Percentiles rank a stretch among this genome's conserved stretches.
Evolutionary conservation across 768 basidiomycete species (phyloP).

Genomic region (Pholiota conissans): DNA sequence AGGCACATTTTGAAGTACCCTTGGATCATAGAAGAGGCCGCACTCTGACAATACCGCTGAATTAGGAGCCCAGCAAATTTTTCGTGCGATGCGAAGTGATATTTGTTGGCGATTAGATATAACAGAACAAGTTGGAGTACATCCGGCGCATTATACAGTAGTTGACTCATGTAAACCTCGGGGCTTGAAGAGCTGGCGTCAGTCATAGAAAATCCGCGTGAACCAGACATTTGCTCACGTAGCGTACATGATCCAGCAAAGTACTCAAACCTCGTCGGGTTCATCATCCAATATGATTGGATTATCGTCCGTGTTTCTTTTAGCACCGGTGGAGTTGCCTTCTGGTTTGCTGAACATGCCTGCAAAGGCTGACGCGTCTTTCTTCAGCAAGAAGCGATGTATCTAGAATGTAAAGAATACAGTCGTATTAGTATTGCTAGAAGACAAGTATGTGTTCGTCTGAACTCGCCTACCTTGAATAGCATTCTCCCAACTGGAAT

Average conservation of each 20-base stretch:
- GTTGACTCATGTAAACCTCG: background rate
- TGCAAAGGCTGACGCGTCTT: constrained; percentile 13
- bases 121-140: background rate
- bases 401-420: background rate
- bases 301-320: constrained; percentile 7
- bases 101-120: background rate
- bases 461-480: constrained; percentile 16
- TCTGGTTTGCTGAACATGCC: constrained; percentile 11
- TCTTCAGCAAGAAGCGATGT: constrained; percentile 10
- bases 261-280: constrained; percentile 14
- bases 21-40: background rate
- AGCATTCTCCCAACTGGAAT: constrained; percentile 9
- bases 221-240: constrained; percentile 8
- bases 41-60: background rate
- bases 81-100: background rate
- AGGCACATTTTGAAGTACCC: background rate
- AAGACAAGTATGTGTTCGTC: too few species aligned
- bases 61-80: background rate
- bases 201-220: background rate
- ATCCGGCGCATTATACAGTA: background rate
- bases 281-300: constrained; percentile 13
- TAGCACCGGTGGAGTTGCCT: background rate
- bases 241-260: constrained; percentile 21
- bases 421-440: background rate
- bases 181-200: background rate